Evolutionary conservation across 495 filamentous ascomycete species (phyloP), one percentile per base, ranked within the genome.

Genomic region (Penicillium simplicissimum): DNA sequence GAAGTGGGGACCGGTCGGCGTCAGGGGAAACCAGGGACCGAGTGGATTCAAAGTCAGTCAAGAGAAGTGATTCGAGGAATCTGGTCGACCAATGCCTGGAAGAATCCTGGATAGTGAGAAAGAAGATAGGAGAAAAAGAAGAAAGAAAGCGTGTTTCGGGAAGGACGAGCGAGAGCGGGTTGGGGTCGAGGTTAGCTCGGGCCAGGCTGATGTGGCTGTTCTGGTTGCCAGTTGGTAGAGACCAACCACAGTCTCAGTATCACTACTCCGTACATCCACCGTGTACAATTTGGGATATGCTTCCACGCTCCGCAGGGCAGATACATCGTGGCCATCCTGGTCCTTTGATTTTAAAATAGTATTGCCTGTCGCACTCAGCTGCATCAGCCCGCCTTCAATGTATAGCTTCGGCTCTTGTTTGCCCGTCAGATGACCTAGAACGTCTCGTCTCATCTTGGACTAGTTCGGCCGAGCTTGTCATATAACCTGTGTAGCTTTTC

Each of bases 1-100:
- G 45, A 65, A 69, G 70, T 72, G 67, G 70, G 69, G 68, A 70
- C 68, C 66, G 53, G 43, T 65, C 66, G 66, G 66, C 52, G 70
- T 70, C 68, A 71, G 70, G 70, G 70, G 68, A 71, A 70, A 67
- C 61, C 65, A 72, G 63, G 57, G 65, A 66, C 67, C 60, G 64
- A 65, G 53, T 66, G 63, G 57, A 33, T 62, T 65, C 52, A 59
- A 58, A 37, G 49, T 28, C 57, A 14, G 34, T 25, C 52, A 53
- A 37, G 48, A 25, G 8, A 21, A 19, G 17, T 7, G 35, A 15
- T 23, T 42, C 36, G 59, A 53, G 35, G 9, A 21, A 25, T 52
- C 36, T 11, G 13, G 59, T 55, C 28, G 37, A 19, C 34, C 52
- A 58, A 60, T 64, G n/a, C 54, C 36, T 55, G 23, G 28, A 25